Evolutionary conservation across 768 basidiomycete genomes (phyloP).

Genomic region (Pseudohyphozyma bogoriensis): DNA sequence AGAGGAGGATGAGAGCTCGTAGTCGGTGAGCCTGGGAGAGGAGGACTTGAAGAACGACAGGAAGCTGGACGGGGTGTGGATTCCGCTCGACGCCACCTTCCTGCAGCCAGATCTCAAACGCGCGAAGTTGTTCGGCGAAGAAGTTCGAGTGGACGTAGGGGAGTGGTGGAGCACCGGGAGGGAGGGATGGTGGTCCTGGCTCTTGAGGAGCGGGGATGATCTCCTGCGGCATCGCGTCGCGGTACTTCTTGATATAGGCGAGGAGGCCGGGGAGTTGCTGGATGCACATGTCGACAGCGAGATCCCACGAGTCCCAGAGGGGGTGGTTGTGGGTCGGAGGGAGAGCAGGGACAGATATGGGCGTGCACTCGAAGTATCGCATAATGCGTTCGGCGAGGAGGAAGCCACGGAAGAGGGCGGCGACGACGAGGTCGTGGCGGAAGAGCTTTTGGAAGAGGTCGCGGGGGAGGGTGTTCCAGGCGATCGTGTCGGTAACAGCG

Average conservation of each 20-base stretch:
- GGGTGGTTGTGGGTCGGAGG: constrained; percentile 95
- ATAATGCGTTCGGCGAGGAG: constrained; percentile 93
- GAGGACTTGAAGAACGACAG: constrained; percentile 93
- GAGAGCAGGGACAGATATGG: constrained; percentile 80
- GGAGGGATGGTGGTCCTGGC: constrained; percentile 24
- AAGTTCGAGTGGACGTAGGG: constrained; percentile 78
- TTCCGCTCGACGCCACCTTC: constrained; percentile 55
- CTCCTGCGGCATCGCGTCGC: constrained; percentile 32
- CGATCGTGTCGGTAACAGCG: constrained; percentile 96
- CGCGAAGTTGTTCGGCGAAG: constrained; percentile 90
- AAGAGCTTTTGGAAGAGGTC: constrained; percentile 90
- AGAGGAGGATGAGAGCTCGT: constrained; percentile 85
- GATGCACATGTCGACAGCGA: constrained; percentile 86
- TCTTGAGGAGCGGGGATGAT: constrained; percentile 30
- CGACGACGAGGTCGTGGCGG: constrained; percentile 87
- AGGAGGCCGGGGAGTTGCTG: constrained; percentile 84
- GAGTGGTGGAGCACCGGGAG: constrained; percentile 49
- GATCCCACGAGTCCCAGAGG: constrained; percentile 95
- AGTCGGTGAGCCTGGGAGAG: constrained; percentile 92
- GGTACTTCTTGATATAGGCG: constrained; percentile 36
- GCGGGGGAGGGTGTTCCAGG: constrained; percentile 92
- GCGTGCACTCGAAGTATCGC: constrained; percentile 95
- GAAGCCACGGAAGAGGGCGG: constrained; percentile 94
- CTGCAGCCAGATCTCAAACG: constrained; percentile 97
- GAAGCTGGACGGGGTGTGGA: constrained; percentile 87